Conservation (phyloP, 1,284 basidiomycete genomes). For the Sporisorium sorghi region DNA sequence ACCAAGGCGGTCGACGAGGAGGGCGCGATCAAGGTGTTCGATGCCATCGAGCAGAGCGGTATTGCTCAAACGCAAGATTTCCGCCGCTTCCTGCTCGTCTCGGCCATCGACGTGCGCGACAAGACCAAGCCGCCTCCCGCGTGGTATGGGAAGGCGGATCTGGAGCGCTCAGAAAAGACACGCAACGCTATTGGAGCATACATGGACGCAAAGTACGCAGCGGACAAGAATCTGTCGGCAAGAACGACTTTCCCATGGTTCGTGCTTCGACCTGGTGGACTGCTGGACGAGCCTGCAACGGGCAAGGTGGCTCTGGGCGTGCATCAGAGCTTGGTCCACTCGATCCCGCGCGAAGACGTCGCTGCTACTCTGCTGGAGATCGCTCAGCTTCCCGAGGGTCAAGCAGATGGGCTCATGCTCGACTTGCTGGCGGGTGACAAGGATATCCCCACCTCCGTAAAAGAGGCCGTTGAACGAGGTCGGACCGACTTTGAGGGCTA, state of each 20-base stretch:
- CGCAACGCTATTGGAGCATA: conserved; percentile 49
- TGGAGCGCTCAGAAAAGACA: conserved; percentile 66
- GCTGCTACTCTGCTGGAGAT: conserved; percentile 74
- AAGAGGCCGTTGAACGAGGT: conserved; percentile 73
- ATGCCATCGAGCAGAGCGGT: conserved; percentile 75
- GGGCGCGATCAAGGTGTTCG: conserved; percentile 79
- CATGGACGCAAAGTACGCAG: conserved; percentile 71
- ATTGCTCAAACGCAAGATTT: conserved; percentile 71
- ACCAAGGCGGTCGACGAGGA: conserved; percentile 79
- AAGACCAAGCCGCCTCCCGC: conserved; percentile 69
- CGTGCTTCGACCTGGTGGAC: conserved; percentile 77
- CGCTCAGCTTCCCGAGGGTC: conserved; percentile 74
- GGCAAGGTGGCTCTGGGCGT: conserved; percentile 51
- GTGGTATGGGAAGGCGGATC: conserved; percentile 43
- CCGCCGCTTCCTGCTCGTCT: conserved; percentile 75
- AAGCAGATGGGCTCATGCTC: conserved; percentile 74
- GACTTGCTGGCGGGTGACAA: conserved; percentile 76
- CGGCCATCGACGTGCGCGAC: conserved; percentile 77
- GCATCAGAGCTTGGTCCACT: conserved; percentile 38
- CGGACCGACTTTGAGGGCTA: conserved; percentile 71
- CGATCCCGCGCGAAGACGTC: conserved; percentile 74
- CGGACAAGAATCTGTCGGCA: conserved; percentile 77
- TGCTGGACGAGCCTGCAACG: conserved; percentile 72
- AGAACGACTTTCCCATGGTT: conserved; percentile 78
- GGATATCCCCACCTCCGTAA: conserved; percentile 73